These are phyloP conservation scores for Pochonia chlamydosporia DNA, from an alignment of 2,329 filamentous ascomycete species.

Conservation along the genomic window DNA sequence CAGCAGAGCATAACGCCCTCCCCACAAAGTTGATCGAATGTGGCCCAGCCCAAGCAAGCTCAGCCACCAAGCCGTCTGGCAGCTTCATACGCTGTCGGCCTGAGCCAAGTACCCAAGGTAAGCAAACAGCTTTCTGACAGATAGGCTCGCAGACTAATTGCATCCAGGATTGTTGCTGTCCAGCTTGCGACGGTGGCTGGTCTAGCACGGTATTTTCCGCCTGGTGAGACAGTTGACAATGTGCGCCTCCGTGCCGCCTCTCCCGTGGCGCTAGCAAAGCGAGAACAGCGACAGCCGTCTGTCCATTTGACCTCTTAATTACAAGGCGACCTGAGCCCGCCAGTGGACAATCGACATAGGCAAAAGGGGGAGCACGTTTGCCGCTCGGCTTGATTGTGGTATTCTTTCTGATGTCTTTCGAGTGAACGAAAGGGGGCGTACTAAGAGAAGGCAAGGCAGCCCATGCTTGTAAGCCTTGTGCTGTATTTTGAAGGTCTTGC, in stretches of 20 bases:
- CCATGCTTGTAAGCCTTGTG: neutral
- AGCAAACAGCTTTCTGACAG: no score
- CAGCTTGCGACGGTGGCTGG: constrained; percentile 2
- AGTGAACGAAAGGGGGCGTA: no score
- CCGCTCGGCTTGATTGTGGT: no score
- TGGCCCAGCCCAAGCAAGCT: neutral
- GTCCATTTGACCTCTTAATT: neutral
- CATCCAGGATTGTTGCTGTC: neutral
- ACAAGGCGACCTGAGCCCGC: no score
- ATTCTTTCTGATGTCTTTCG: no score
- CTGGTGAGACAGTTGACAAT: constrained; percentile 1
- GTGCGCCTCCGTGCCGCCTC: constrained; percentile 9
- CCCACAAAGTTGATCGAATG: neutral
- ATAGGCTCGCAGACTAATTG: neutral
- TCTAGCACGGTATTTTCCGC: constrained; percentile 7
- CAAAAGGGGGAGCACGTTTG: no score
- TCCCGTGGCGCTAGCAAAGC: constrained; percentile 1
- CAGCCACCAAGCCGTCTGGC: no score
- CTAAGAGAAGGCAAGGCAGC: neutral
- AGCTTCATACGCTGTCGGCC: no score
- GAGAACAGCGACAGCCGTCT: neutral
- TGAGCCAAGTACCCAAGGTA: no score
- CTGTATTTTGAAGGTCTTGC: neutral
- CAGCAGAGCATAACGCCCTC: no score
- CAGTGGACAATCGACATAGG: no score